A percentile compares a stretch with the other conserved stretches of the same genome.
Conservation (phyloP, 192 early-diverging fungal species). For the Backusella psychrophila region DNA sequence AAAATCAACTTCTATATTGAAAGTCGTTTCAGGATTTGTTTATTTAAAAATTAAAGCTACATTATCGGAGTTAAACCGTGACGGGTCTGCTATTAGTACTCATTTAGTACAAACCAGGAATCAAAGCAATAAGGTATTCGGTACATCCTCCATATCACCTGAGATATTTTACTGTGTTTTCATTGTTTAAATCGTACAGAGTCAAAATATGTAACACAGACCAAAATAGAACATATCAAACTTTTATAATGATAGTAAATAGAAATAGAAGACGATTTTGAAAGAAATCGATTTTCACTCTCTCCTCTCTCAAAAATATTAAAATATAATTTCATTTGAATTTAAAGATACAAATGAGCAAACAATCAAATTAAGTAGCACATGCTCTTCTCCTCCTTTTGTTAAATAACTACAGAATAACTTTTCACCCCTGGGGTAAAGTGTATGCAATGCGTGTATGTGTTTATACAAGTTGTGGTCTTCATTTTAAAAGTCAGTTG, state of each 20-base stretch:
- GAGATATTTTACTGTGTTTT: conserved; percentile 4
- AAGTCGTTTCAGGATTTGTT: neutral
- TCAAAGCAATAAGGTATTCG: neutral
- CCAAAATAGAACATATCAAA: conserved; percentile 3
- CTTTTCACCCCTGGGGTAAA: neutral
- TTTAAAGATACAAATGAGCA: neutral
- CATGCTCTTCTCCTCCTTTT: neutral
- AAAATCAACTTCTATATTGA: conserved; percentile 1
- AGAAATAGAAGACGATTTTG: neutral
- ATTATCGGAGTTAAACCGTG: neutral
- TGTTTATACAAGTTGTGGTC: conserved; percentile 3
- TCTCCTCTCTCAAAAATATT: neutral
- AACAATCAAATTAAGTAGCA: conserved; percentile 4
- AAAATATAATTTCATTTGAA: neutral
- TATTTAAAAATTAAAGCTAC: neutral
- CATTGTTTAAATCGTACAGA: conserved; percentile 3
- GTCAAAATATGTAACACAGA: conserved; percentile 7
- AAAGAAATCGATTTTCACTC: neutral
- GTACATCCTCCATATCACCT: neutral
- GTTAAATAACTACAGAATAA: neutral
- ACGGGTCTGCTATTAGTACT: neutral
- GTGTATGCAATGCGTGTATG: conserved; percentile 16
- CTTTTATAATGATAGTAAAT: neutral
- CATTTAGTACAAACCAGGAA: neutral
- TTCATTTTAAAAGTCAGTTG: conserved; percentile 15